Percentiles rank a stretch among this genome's conserved stretches.
Conservation (phyloP, 305 asterid genomes). For the Vinca major region DNA sequence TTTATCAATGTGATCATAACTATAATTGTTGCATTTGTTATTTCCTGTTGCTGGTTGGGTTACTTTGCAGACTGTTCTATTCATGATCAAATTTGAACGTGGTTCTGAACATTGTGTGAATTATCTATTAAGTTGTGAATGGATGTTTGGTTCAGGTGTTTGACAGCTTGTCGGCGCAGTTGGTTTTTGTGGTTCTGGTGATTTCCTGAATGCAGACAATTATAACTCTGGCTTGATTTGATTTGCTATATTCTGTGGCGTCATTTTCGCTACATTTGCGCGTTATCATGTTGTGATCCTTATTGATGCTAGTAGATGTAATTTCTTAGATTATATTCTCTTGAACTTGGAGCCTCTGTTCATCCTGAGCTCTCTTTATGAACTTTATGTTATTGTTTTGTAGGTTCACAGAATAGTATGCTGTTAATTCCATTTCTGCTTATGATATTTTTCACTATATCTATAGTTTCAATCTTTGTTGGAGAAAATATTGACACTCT, state of each 20-base stretch:
- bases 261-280: constrained; percentile 46
- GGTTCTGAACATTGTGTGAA: constrained; percentile 24
- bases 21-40: neutral
- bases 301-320: constrained; percentile 31
- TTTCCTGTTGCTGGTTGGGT: neutral
- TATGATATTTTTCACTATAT: neutral
- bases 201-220: constrained; percentile 48
- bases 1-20: neutral
- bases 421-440: neutral
- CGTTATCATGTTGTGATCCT: constrained; percentile 33
- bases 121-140: constrained; percentile 44
- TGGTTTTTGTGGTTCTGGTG: constrained; percentile 65
- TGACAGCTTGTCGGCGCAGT: constrained; percentile 66
- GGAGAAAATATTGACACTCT: neutral
- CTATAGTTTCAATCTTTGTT: neutral
- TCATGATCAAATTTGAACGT: constrained; percentile 1
- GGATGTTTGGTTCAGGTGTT: constrained; percentile 65
- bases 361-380: constrained; percentile 3
- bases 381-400: constrained; percentile 1
- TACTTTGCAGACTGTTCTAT: neutral
- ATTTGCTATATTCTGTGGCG: constrained; percentile 62
- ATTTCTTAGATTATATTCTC: constrained; percentile 20
- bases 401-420: neutral
- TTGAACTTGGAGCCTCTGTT: neutral
- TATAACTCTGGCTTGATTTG: constrained; percentile 60